Evolutionary conservation across 169 alveolate genomes (phyloP).

Genomic region (Toxoplasma gondii): DNA sequence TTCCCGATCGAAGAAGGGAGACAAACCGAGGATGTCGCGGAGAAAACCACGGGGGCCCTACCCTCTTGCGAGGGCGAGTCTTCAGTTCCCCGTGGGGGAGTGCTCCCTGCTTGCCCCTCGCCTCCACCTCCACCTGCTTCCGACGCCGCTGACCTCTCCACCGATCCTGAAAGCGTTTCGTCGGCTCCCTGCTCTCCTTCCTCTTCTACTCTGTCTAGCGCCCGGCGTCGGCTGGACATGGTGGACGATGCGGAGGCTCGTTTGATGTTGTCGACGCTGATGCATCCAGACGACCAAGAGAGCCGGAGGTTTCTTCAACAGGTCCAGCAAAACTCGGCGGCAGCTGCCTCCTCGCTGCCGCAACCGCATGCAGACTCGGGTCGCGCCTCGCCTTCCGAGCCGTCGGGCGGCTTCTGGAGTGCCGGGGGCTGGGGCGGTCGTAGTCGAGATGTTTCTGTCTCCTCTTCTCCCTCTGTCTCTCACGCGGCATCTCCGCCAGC

Average conservation of each 20-base stretch:
- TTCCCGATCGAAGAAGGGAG: background rate
- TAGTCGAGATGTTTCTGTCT: background rate
- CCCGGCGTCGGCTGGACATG: conserved; percentile 12
- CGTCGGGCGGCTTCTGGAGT: background rate
- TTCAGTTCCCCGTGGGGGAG: background rate
- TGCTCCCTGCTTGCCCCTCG: background rate
- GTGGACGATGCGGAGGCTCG: conserved; percentile 4
- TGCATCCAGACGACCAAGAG: conserved; percentile 42
- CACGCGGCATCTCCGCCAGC: background rate
- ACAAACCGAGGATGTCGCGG: background rate
- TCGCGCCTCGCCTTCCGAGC: background rate
- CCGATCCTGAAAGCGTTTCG: background rate
- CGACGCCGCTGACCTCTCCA: background rate
- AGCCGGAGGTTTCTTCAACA: conserved; percentile 32
- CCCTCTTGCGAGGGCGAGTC: background rate
- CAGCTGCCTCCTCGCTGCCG: background rate
- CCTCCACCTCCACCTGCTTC: background rate
- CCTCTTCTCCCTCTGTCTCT: background rate
- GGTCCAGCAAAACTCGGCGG: conserved; percentile 13
- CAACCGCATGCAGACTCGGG: background rate
- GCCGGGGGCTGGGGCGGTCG: background rate
- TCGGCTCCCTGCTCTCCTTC: background rate
- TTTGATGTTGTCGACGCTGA: conserved; percentile 13
- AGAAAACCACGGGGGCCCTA: background rate
- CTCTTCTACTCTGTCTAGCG: background rate